Conservation (phyloP, 1,139 yeast genomes). For the Ashbya aceris region DNA sequence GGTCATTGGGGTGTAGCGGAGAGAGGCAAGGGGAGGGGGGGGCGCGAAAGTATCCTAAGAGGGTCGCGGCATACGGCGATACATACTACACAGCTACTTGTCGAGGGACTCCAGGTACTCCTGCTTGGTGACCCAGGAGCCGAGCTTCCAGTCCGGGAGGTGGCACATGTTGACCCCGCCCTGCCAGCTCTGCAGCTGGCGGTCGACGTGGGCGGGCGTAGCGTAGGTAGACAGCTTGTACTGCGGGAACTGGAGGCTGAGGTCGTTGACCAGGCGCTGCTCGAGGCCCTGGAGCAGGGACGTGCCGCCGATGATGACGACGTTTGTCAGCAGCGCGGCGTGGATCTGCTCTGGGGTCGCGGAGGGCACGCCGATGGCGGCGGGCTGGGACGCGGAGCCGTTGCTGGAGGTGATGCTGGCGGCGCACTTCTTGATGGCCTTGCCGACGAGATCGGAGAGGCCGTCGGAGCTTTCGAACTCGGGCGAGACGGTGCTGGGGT, state of each 20-base stretch:
- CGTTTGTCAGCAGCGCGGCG: slow-evolving; percentile 39
- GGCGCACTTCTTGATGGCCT: slow-evolving; percentile 24
- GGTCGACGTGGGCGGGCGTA: slow-evolving; percentile 23
- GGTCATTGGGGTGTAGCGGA: slow-evolving; percentile 38
- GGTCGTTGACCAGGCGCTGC: slow-evolving; percentile 51
- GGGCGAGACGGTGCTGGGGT: slow-evolving; percentile 18
- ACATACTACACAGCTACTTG: neutral
- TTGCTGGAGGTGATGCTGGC: slow-evolving; percentile 19
- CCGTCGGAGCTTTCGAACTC: slow-evolving; percentile 20
- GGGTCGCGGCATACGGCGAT: neutral
- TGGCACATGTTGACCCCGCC: slow-evolving; percentile 23
- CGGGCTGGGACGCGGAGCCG: slow-evolving; percentile 4
- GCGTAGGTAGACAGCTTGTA: slow-evolving; percentile 27
- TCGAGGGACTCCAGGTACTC: slow-evolving; percentile 12
- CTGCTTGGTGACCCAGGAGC: slow-evolving; percentile 20
- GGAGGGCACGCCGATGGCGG: neutral
- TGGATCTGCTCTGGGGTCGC: slow-evolving; percentile 19
- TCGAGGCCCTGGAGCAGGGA: slow-evolving; percentile 53
- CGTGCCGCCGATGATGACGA: slow-evolving; percentile 59
- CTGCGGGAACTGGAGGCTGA: slow-evolving; percentile 27
- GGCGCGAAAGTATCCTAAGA: neutral
- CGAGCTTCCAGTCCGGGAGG: slow-evolving; percentile 25
- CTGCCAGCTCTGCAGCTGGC: slow-evolving; percentile 25
- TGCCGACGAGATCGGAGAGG: slow-evolving; percentile 21
- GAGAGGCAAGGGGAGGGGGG: slow-evolving; percentile 27